Base-by-base conservation (phyloP, 768 basidiomycete genomes). In the Lenzites betulinus region DNA sequence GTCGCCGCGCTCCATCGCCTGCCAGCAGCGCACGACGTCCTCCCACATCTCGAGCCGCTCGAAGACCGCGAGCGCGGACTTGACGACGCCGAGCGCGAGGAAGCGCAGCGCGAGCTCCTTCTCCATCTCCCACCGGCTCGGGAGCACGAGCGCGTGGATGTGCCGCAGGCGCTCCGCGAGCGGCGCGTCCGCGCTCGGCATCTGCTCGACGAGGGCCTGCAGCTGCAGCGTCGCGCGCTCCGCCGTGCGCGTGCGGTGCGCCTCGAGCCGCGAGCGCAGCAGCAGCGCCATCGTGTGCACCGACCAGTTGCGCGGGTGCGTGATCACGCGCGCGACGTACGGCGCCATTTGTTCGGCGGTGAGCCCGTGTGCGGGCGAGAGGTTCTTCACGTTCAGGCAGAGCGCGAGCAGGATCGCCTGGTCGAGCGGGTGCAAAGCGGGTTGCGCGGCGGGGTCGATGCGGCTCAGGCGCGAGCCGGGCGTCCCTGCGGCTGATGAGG, bases 11-110 rank as follows among this genome's bases (percentile, higher is more conserved):
- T 96, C 95, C 76, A 95, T 81, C 18, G 86, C 78, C 60, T 88
- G 86, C 79, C 90, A 92, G 74, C 96, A 98, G 63, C 83, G 80
- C 43, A 94, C 93, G 8, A 92, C 95, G 64, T 98, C 93, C 75
- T 97, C 97, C 95, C 95, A 99, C 94, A 98, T 94, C 76, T 98
- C 95, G 61, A 98, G 78, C 36, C 92, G 83, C 75, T 93, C 90
- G 70, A 94, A 98, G 56, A 98, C 95, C 72, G 91, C 95, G 50
- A 98, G 78, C 0, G 97, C 95, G 5, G 92, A 94, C 66, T 88
- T 88, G 60, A 91, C 80, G 57, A 96, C 93, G 16, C 97, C 97
- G 50, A 98, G 79, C 46, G 85, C 81, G 64, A 95, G 77, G 76
- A 90, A 95, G 54, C 93, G 84, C 65, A 81, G 73, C 1, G 94